These are phyloP conservation scores for Aspergillus fumigatus DNA, from an alignment of 2,329 filamentous ascomycete genomes.

Conservation along the genomic window DNA sequence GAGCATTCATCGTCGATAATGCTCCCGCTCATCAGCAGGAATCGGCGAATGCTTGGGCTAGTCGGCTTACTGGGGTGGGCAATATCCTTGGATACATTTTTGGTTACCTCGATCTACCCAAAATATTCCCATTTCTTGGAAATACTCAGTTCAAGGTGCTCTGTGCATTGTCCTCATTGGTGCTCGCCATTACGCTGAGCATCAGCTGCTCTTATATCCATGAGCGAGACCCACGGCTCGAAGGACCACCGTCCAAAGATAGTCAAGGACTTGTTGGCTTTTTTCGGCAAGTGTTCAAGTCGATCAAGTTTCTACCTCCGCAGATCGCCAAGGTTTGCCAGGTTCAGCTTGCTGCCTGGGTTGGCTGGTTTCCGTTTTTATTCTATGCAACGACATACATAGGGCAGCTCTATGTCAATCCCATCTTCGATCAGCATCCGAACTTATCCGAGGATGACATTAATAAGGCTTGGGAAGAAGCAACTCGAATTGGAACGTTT, in stretches of 20 bases:
- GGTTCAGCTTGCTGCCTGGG: slow-evolving; percentile 83
- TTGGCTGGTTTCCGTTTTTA: slow-evolving; percentile 91
- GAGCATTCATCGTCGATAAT: slow-evolving; percentile 90
- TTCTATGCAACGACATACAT: slow-evolving; percentile 96
- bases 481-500: slow-evolving; percentile 82
- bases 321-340: slow-evolving; percentile 79
- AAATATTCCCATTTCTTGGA: slow-evolving; percentile 72
- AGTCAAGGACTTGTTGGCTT: slow-evolving; percentile 68
- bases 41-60: slow-evolving; percentile 89
- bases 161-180: slow-evolving; percentile 75
- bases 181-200: slow-evolving; percentile 63
- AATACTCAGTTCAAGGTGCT: slow-evolving; percentile 90
- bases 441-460: slow-evolving; percentile 72
- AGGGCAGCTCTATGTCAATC: slow-evolving; percentile 86
- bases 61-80: slow-evolving; percentile 76
- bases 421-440: slow-evolving; percentile 70
- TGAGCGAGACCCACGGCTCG: slow-evolving; percentile 75
- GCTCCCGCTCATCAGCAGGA: slow-evolving; percentile 92
- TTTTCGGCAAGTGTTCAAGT: slow-evolving; percentile 71
- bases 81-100: slow-evolving; percentile 89
- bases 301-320: slow-evolving; percentile 71
- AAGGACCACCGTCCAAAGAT: slow-evolving; percentile 57
- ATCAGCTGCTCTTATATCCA: slow-evolving; percentile 66
- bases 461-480: slow-evolving; percentile 74
- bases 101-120: slow-evolving; percentile 75